These are phyloP conservation scores for Kalmusia sp. DNA, from an alignment of 2,329 filamentous ascomycete species.

Conservation along the genomic window DNA sequence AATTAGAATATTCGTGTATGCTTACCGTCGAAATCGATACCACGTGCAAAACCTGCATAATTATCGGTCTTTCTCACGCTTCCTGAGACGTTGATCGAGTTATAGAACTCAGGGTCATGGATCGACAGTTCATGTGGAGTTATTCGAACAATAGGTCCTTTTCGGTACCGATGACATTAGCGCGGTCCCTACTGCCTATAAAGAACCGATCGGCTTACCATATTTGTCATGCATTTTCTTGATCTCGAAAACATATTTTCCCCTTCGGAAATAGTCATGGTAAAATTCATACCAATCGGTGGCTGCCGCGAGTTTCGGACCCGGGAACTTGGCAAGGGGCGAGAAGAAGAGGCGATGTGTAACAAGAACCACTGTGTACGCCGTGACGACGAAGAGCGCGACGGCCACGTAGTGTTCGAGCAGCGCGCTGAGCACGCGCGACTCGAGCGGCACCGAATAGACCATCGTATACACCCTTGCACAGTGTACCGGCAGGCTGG, in stretches of 20 bases:
- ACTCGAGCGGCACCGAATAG: not conserved
- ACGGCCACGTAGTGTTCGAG: slow-evolving; percentile 3
- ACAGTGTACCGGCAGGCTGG: slow-evolving; percentile 1
- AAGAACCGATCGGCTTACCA: slow-evolving; percentile 17
- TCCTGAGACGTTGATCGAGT: slow-evolving; percentile 31
- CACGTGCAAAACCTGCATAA: slow-evolving; percentile 20
- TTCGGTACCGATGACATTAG: not conserved
- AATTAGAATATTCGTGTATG: not conserved
- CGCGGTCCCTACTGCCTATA: not conserved
- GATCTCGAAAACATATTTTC: slow-evolving; percentile 35
- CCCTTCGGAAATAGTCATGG: slow-evolving; percentile 27
- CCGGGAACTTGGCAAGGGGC: slow-evolving; percentile 31
- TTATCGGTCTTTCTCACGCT: slow-evolving; percentile 23
- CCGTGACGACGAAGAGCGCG: not conserved
- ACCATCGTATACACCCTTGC: too few relatives aligned
- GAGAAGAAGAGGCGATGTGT: slow-evolving; percentile 22
- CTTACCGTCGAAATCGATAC: slow-evolving; percentile 31
- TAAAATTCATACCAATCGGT: slow-evolving; percentile 35
- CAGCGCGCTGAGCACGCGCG: slow-evolving; percentile 1
- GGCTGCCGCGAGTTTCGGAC: slow-evolving; percentile 29
- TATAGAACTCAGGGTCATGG: slow-evolving; percentile 28
- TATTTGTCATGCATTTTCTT: slow-evolving; percentile 39
- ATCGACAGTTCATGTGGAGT: slow-evolving; percentile 35
- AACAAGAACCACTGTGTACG: slow-evolving; percentile 4
- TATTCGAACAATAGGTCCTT: slow-evolving; percentile 39